Evolutionary conservation across 805 yeast species (phyloP).

Genomic region (Barnettozyma sucrosica): DNA sequence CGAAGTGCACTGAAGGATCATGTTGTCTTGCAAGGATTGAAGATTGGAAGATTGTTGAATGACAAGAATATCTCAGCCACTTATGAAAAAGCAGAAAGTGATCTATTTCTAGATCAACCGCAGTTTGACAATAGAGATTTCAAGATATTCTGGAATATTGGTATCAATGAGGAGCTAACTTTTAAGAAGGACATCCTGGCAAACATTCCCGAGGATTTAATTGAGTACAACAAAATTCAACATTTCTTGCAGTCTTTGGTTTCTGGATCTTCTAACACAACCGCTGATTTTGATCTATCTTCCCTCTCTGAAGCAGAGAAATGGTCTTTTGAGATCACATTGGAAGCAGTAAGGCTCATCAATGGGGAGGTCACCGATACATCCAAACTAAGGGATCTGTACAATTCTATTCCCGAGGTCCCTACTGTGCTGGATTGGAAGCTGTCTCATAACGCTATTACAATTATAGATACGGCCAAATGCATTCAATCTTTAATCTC

Average conservation of each 20-base stretch:
- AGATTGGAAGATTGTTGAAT: slow-evolving; percentile 24
- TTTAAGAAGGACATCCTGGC: slow-evolving; percentile 8
- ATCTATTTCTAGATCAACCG: slow-evolving; percentile 14
- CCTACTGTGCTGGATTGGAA: slow-evolving; percentile 18
- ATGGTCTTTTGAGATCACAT: slow-evolving; percentile 20
- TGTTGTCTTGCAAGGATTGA: slow-evolving; percentile 24
- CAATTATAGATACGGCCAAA: slow-evolving; percentile 18
- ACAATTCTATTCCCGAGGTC: slow-evolving; percentile 9
- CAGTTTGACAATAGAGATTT: slow-evolving; percentile 55
- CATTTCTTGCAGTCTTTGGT: slow-evolving; percentile 13
- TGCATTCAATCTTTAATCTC: slow-evolving; percentile 14
- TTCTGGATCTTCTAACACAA: slow-evolving; percentile 7
- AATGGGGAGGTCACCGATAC: background rate
- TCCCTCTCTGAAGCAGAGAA: slow-evolving; percentile 15
- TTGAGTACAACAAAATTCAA: slow-evolving; percentile 13
- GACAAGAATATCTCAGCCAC: slow-evolving; percentile 21
- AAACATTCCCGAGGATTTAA: slow-evolving; percentile 9
- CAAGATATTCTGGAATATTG: slow-evolving; percentile 47
- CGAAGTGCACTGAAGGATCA: slow-evolving; percentile 36
- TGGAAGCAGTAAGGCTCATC: slow-evolving; percentile 7
- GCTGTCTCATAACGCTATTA: slow-evolving; percentile 14
- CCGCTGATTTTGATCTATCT: slow-evolving; percentile 7
- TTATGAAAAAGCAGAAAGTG: slow-evolving; percentile 25
- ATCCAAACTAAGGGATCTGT: slow-evolving; percentile 2
- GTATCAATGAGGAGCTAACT: slow-evolving; percentile 28